Evolutionary conservation across 768 basidiomycete species (phyloP).

Genomic region (Tephrocybe rancida): DNA sequence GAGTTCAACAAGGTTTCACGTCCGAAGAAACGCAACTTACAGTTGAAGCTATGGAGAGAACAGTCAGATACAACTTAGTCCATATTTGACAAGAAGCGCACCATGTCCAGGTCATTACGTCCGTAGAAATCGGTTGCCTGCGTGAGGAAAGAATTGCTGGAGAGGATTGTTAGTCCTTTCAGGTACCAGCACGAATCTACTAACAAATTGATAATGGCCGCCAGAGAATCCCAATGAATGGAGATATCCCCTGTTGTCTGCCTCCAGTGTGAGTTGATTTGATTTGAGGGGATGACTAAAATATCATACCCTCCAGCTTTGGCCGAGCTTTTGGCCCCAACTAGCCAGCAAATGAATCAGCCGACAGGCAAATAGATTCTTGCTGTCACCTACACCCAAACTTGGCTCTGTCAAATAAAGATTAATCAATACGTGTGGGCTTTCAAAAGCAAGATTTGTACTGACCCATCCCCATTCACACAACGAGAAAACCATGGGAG

Average conservation of each 20-base stretch:
- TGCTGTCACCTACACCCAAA: constrained; percentile 41
- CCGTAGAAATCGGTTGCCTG: constrained; percentile 67
- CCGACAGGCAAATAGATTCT: neutral
- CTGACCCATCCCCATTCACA: constrained; percentile 70
- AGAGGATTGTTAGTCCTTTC: neutral
- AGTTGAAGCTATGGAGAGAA: constrained; percentile 47
- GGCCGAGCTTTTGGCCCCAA: constrained; percentile 59
- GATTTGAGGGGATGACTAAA: neutral
- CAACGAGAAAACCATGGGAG: constrained; percentile 58
- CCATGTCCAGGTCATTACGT: constrained; percentile 71
- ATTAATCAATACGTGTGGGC: neutral
- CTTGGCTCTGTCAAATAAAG: constrained; percentile 43
- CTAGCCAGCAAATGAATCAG: constrained; percentile 13
- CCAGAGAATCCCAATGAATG: constrained; percentile 55
- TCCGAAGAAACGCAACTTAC: constrained; percentile 27
- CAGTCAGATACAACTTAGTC: neutral
- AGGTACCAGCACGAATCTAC: neutral
- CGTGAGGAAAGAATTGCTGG: constrained; percentile 66
- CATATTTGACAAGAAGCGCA: constrained; percentile 19
- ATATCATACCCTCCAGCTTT: constrained; percentile 62
- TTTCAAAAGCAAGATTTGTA: neutral
- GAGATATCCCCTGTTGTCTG: constrained; percentile 59
- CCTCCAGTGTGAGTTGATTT: neutral
- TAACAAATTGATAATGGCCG: constrained; percentile 61
- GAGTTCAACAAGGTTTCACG: neutral